These are phyloP conservation scores for Solanum aculeatissimum DNA, from an alignment of 305 asterid genomes.

Conservation along the genomic window DNA sequence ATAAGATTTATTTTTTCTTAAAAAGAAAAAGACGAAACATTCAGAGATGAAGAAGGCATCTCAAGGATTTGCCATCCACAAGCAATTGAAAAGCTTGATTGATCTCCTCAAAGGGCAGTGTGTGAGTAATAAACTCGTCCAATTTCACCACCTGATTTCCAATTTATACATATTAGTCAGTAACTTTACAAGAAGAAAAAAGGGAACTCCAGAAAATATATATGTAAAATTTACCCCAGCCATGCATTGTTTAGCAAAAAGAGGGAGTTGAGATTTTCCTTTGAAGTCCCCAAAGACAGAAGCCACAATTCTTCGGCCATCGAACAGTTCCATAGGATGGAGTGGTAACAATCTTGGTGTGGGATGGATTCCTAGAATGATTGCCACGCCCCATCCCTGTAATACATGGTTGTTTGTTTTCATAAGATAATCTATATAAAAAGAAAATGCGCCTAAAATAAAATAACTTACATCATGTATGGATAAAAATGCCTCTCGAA, in stretches of 20 bases:
- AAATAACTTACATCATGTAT: conserved; percentile 59
- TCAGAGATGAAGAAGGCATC: conserved; percentile 66
- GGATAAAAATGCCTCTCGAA: conserved; percentile 79
- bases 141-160: conserved; percentile 49
- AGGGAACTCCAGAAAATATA: background rate
- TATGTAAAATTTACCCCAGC: conserved; percentile 31
- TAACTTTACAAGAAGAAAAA: background rate
- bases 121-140: conserved; percentile 81
- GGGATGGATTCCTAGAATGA: conserved; percentile 63
- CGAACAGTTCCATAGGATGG: conserved; percentile 88
- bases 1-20: background rate
- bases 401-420: background rate
- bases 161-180: background rate
- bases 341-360: conserved; percentile 62
- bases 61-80: conserved; percentile 58
- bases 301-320: conserved; percentile 70
- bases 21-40: background rate
- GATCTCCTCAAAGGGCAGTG: conserved; percentile 55
- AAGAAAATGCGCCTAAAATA: background rate
- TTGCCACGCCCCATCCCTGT: conserved; percentile 90
- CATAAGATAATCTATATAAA: background rate
- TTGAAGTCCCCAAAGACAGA: conserved; percentile 86
- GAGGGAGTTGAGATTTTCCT: conserved; percentile 74
- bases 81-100: conserved; percentile 67
- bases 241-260: conserved; percentile 51